A percentile compares a stretch with the other conserved stretches of the same genome.
Evolutionary conservation across 257 asterid genomes (phyloP).

Genomic region (Plantago ovata): DNA sequence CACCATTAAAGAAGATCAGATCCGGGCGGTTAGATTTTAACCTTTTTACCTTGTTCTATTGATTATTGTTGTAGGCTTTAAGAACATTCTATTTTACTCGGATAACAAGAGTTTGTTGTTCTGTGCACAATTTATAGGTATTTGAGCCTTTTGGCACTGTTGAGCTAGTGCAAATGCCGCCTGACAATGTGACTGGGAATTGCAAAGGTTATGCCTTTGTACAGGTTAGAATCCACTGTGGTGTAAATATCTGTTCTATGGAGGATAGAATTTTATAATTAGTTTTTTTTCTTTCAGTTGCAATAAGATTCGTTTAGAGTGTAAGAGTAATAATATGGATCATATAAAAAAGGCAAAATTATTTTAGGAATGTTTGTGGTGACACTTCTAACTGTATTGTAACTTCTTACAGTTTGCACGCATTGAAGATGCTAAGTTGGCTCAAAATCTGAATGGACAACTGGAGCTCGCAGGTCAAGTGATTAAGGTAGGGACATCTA

Average conservation of each 20-base stretch:
- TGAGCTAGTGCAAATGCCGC: slow-evolving; percentile 73
- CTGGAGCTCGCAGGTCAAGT: slow-evolving; percentile 64
- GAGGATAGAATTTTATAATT: slow-evolving; percentile 14
- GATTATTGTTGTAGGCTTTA: slow-evolving; percentile 4
- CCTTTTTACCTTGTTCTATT: not conserved
- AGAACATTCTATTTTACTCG: not conserved
- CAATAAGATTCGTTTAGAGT: slow-evolving; percentile 10
- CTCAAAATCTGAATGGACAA: slow-evolving; percentile 62
- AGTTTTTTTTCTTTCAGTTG: slow-evolving; percentile 15
- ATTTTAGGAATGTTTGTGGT: slow-evolving; percentile 6
- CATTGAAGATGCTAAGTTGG: slow-evolving; percentile 65
- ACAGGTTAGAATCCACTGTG: slow-evolving; percentile 43
- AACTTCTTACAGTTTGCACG: slow-evolving; percentile 50
- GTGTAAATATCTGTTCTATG: slow-evolving; percentile 7
- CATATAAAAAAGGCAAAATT: no score
- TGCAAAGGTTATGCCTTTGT: slow-evolving; percentile 68
- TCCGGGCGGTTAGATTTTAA: slow-evolving; percentile 48
- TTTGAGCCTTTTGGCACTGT: slow-evolving; percentile 70
- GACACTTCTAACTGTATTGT: slow-evolving; percentile 8
- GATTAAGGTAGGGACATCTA: slow-evolving; percentile 44
- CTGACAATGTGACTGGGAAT: slow-evolving; percentile 52
- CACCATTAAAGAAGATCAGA: slow-evolving; percentile 63
- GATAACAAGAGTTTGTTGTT: not conserved
- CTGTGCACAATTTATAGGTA: slow-evolving; percentile 32
- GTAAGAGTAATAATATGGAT: not conserved